These are phyloP conservation scores for Melampsora americana DNA, from an alignment of 1,284 basidiomycete species.

Conservation along the genomic window DNA sequence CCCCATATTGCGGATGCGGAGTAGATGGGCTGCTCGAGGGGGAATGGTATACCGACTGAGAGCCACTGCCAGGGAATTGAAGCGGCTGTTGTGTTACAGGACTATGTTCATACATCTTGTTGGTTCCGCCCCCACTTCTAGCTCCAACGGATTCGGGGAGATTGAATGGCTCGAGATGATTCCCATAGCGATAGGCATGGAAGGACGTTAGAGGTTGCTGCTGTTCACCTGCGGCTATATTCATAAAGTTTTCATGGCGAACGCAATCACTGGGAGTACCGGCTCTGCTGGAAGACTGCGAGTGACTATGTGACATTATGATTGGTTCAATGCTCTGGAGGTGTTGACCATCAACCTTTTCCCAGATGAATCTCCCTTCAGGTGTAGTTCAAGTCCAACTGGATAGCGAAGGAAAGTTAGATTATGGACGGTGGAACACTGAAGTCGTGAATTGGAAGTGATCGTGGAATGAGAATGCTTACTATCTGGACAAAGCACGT, in stretches of 20 bases:
- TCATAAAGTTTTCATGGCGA: not conserved
- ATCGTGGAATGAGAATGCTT: too few relatives aligned
- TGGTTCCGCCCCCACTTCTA: not conserved
- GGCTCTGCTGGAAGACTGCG: constrained; percentile 5
- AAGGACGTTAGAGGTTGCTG: not conserved
- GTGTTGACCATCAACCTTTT: not conserved
- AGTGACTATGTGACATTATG: constrained; percentile 1
- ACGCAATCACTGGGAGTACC: constrained; percentile 8
- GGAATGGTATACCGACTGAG: constrained; percentile 34
- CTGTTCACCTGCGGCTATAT: not conserved
- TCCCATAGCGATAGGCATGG: constrained; percentile 3
- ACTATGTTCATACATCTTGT: not conserved
- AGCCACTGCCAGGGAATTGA: constrained; percentile 1
- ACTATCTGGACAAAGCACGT: not conserved
- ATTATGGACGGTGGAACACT: too few relatives aligned
- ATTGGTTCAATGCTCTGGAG: not conserved
- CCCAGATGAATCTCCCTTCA: not conserved
- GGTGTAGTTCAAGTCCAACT: not conserved
- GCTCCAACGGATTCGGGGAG: constrained; percentile 1
- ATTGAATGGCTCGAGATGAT: not conserved
- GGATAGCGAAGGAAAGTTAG: too few relatives aligned
- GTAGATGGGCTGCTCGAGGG: constrained; percentile 35
- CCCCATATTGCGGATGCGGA: constrained; percentile 36
- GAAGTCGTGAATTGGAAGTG: too few relatives aligned
- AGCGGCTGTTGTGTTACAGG: not conserved